phyloP scores from a whole-genome alignment of 768 basidiomycete genomes.

The Boletus vinaceobasis region DNA sequence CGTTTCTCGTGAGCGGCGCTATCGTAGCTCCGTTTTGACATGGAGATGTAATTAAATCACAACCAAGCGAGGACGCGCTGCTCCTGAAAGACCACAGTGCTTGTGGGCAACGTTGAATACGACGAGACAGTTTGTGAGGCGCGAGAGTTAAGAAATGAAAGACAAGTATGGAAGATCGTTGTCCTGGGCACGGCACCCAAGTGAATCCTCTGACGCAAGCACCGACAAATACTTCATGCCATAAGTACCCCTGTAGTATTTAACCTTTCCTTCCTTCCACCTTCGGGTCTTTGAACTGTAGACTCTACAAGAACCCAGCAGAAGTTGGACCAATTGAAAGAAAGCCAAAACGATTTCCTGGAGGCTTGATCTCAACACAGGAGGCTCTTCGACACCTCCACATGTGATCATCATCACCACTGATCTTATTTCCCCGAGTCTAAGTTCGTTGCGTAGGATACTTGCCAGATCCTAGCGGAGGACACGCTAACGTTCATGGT shows the following conservation, averaged over 20 bases:
- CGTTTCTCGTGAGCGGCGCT: conserved; percentile 70
- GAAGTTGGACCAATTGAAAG: not conserved
- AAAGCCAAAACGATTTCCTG: not conserved
- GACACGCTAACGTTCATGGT: not conserved
- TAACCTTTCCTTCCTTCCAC: not conserved
- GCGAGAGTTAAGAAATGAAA: not conserved
- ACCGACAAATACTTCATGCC: conserved; percentile 21
- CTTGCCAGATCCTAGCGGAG: not conserved
- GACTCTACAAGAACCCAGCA: not conserved
- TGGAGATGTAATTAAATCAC: conserved; percentile 17
- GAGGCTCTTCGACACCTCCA: not conserved
- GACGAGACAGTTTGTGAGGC: not conserved
- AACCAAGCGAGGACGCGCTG: not conserved
- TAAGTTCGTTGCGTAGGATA: not conserved
- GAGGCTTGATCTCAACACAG: not conserved
- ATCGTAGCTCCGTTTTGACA: conserved; percentile 78
- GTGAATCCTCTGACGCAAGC: conserved; percentile 15
- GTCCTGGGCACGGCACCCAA: not conserved
- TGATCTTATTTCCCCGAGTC: no score
- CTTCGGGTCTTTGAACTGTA: not conserved
- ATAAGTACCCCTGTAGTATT: not conserved
- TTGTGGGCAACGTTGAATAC: not conserved
- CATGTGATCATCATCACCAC: not conserved
- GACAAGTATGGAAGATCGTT: conserved; percentile 39
- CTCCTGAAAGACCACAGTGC: conserved; percentile 4